phyloP scores from a whole-genome alignment of 106 monocot genomes.

The Iris macrosiphon region DNA sequence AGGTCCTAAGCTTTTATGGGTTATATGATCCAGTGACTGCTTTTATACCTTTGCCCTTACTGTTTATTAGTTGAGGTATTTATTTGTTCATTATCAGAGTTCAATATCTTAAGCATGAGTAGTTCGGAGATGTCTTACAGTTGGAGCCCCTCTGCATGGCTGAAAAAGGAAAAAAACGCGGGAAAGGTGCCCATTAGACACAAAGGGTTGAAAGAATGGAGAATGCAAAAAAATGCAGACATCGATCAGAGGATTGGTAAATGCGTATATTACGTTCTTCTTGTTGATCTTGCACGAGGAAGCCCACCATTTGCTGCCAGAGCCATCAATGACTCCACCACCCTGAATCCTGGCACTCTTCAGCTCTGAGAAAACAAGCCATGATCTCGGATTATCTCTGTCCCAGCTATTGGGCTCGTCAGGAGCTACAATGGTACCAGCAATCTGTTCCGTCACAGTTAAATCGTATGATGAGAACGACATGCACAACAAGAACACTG shows the following conservation, averaged over 20 bases:
- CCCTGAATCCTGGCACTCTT: constrained; percentile 55
- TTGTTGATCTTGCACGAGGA: constrained; percentile 89
- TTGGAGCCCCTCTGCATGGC: constrained; percentile 95
- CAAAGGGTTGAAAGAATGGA: not conserved
- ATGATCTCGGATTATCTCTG: constrained; percentile 49
- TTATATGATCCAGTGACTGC: no score
- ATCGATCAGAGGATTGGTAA: not conserved
- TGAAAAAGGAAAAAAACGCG: constrained; percentile 18
- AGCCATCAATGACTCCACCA: constrained; percentile 81
- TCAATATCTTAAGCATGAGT: no score
- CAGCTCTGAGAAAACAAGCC: constrained; percentile 69
- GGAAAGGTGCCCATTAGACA: not conserved
- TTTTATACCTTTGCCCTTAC: no score
- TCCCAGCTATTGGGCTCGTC: constrained; percentile 71
- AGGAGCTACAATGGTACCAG: constrained; percentile 83
- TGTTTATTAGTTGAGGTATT: no score
- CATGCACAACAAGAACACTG: no score
- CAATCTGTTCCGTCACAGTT: constrained; percentile 38
- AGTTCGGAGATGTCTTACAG: constrained; percentile 40
- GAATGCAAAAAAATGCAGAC: not conserved
- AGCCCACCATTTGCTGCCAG: constrained; percentile 97
- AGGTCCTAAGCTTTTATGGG: no score
- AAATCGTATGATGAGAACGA: no score
- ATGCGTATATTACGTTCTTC: constrained; percentile 45
- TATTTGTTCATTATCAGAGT: no score